Evolutionary conservation across 2,329 filamentous ascomycete genomes (phyloP).

Genomic region (Emergomyces orientalis): DNA sequence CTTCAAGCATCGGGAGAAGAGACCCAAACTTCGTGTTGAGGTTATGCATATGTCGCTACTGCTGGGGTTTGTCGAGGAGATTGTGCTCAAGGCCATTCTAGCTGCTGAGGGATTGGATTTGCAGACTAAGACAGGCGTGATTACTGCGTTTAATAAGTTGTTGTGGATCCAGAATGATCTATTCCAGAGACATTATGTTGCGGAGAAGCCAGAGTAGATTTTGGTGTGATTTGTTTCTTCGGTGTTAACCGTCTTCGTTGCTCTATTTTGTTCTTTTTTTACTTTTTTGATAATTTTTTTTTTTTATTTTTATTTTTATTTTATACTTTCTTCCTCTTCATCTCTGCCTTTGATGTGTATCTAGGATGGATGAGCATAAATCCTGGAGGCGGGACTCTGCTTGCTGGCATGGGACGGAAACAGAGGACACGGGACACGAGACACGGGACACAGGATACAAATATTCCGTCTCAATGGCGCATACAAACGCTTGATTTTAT

Average conservation of each 20-base stretch:
- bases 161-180: conserved; percentile 28
- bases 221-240: background rate
- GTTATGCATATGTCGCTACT: conserved; percentile 22
- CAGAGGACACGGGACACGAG: background rate
- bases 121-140: conserved; percentile 19
- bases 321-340: background rate
- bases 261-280: background rate
- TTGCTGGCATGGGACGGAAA: background rate
- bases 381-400: background rate
- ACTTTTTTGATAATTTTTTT: background rate
- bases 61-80: conserved; percentile 23
- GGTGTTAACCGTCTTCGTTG: background rate
- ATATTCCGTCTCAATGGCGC: background rate
- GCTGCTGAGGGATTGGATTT: conserved; percentile 20
- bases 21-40: conserved; percentile 22
- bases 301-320: background rate
- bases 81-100: conserved; percentile 22
- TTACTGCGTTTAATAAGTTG: conserved; percentile 24
- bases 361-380: background rate
- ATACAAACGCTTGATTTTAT: background rate
- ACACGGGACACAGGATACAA: background rate
- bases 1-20: conserved; percentile 21
- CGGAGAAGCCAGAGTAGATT: conserved; percentile 10
- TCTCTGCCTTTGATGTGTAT: background rate
- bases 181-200: conserved; percentile 22